phyloP scores from a whole-genome alignment of 1,284 basidiomycete species.

The Crepidotus sp. region DNA sequence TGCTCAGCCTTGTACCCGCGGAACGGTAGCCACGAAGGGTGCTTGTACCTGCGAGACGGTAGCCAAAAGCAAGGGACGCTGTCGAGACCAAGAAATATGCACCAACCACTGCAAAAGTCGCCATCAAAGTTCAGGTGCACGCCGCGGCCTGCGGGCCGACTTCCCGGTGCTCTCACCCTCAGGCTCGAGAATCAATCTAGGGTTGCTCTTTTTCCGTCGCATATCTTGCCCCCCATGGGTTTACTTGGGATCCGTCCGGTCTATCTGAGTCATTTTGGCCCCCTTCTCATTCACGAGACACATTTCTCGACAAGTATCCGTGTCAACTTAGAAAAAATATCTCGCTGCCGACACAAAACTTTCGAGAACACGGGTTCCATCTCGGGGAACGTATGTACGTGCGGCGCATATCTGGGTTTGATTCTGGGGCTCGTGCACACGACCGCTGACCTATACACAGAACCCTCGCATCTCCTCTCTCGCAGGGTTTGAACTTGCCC shows the following conservation, averaged over 20 bases:
- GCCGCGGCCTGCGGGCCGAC: neutral
- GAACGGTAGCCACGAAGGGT: no score
- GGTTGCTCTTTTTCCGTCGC: neutral
- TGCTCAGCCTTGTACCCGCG: neutral
- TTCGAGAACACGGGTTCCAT: no score
- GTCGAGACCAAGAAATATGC: constrained; percentile 1
- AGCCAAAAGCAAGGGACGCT: constrained; percentile 6
- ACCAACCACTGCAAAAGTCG: neutral
- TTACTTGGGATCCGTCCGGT: constrained; percentile 11
- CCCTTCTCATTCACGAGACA: constrained; percentile 5
- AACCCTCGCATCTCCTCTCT: neutral
- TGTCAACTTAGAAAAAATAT: neutral
- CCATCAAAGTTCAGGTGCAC: neutral
- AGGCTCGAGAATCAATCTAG: neutral
- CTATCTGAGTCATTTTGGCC: no score
- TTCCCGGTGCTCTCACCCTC: no score
- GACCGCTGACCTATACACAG: neutral
- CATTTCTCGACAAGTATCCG: constrained; percentile 1
- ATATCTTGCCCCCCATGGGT: neutral
- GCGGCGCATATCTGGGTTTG: no score
- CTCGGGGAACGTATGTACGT: neutral
- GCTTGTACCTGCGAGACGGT: no score
- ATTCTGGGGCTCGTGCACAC: neutral
- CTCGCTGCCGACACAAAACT: neutral
- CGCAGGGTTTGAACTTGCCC: constrained; percentile 1